Evolutionary conservation across 2,329 filamentous ascomycete species (phyloP), one percentile per base, ranked within the genome.

Genomic region (Aspergillus sp.): DNA sequence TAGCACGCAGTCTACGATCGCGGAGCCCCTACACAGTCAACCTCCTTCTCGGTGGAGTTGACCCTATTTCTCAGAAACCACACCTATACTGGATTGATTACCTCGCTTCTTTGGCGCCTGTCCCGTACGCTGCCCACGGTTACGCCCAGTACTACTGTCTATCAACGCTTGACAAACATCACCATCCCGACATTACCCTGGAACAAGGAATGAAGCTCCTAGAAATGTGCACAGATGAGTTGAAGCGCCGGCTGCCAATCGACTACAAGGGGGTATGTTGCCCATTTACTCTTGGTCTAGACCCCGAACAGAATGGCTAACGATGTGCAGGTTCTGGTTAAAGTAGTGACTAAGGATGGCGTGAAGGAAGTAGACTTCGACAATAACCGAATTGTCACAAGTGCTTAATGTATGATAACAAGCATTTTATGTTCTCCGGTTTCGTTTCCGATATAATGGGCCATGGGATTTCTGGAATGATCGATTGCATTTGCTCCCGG

Each of bases 121-220:
- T 99, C 48, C 95, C 95, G 56, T 99, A 99, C 73, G 96, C 95
- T 49, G 95, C 95, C 60, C 96, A 99, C 70, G 95, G 95, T 67
- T 99, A 99, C 79, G 95, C 95, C 67, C 95, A 99, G 89, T 92
- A 98, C 84, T 99, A 99, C 84, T 99, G 95, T 77, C 84, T 99
- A 61, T 96, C 91, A 6, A 96, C 96, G 67, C 86, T 99, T 52
- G 95, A 99, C 81, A 99, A 99, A 82, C 95, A 99, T 76, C 95
- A 99, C 76, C 90, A 97, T 72, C 93, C 95, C 48, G 89, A 97
- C 72, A 98, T 99, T 76, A 85, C 84, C 61, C 87, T 95, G 55
- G 92, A 90, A 62, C 86, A 96, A 76, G 95, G 95, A 57, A 85
- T 96, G 79, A 95, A 96, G 82, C 86, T 99, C 62, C 81, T 99